Base-by-base conservation (phyloP, 2,329 filamentous ascomycete species). In the Madurella fahalii region DNA sequence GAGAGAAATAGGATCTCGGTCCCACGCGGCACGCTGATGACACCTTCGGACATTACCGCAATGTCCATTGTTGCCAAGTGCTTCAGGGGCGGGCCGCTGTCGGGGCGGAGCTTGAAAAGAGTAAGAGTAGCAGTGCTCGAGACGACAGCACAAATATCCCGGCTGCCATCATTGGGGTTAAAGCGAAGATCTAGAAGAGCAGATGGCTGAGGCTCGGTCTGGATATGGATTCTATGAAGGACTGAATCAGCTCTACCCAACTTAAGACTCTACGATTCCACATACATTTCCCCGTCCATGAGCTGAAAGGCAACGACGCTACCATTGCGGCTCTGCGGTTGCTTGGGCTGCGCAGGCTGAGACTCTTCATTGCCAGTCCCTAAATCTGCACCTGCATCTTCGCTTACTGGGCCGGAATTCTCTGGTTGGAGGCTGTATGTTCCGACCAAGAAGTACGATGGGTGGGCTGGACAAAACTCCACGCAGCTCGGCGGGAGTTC, bases 101-200 rank as follows among this genome's bases (percentile, higher is more conserved):
- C 63, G 44, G 76, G 76, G 9, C 75, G 65, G 43, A 86, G 71
- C 59, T 68, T 74, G 69, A 86, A 90, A 47, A 93, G 74, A 1
- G 79, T 79, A 12, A 95, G 72, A 0, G 79, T 78, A 0, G 87
- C 89, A 0, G 87, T 89, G 58, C 90, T 96, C 1, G 88, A 89
- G 9, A 90, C 89, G 2, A 86, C 83, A 9, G 84, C 90, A 50
- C 95, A 78, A 3, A 87, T 72, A 31, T 78, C 76, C 47, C 70
- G 72, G 8, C 64, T 64, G 50, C 76, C 68, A 2, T 64, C 59
- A 49, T 71, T 66, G 1, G 81, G 82, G 57, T 86, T 83, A 69
- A 96, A 97, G 63, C 92, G 89, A 31, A 96, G 75, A 67, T 96
- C 92, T 50, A 96, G 79, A 30, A 96, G 80, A 5, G 90, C 92